A percentile compares a stretch with the other conserved stretches of the same genome.
phyloP scores from a whole-genome alignment of 2,329 filamentous ascomycete genomes.

The Monosporascus sp. region DNA sequence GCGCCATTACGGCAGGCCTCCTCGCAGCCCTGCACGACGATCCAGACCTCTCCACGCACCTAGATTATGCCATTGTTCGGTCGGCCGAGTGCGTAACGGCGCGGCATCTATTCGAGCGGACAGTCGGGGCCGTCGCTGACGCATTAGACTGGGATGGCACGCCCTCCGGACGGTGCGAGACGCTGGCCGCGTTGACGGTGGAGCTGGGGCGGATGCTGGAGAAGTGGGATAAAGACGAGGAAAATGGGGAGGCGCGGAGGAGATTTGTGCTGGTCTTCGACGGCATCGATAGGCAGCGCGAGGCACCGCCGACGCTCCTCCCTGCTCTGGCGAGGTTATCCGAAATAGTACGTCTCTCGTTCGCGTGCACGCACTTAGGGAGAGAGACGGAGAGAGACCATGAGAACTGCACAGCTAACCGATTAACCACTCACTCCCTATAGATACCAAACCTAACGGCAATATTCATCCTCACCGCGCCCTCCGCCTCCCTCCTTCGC shows the following conservation, averaged over 20 bases:
- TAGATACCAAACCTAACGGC: slow-evolving; percentile 76
- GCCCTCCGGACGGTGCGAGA: slow-evolving; percentile 66
- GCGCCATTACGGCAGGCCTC: slow-evolving; percentile 59
- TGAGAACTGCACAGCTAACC: slow-evolving; percentile 2
- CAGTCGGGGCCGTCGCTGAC: slow-evolving; percentile 53
- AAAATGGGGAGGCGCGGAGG: slow-evolving; percentile 25
- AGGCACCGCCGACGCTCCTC: slow-evolving; percentile 72
- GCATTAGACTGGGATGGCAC: slow-evolving; percentile 42
- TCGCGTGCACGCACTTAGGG: too few relatives aligned
- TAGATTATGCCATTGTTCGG: slow-evolving; percentile 59
- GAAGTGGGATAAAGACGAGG: neutral
- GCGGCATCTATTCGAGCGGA: slow-evolving; percentile 71
- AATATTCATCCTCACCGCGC: slow-evolving; percentile 51
- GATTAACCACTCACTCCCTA: slow-evolving; percentile 1
- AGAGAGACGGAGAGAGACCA: too few relatives aligned
- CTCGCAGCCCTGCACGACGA: slow-evolving; percentile 42
- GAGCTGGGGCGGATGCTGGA: slow-evolving; percentile 63
- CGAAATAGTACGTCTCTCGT: slow-evolving; percentile 59
- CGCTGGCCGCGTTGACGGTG: slow-evolving; percentile 69
- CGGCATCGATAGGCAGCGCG: slow-evolving; percentile 78
- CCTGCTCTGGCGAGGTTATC: slow-evolving; percentile 77
- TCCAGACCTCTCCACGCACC: slow-evolving; percentile 39
- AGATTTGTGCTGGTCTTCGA: slow-evolving; percentile 84
- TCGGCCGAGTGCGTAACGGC: slow-evolving; percentile 74
- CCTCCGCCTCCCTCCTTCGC: slow-evolving; percentile 46